Base-by-base conservation (phyloP, 1,284 basidiomycete genomes). In the Fomitopsis pinicola region DNA sequence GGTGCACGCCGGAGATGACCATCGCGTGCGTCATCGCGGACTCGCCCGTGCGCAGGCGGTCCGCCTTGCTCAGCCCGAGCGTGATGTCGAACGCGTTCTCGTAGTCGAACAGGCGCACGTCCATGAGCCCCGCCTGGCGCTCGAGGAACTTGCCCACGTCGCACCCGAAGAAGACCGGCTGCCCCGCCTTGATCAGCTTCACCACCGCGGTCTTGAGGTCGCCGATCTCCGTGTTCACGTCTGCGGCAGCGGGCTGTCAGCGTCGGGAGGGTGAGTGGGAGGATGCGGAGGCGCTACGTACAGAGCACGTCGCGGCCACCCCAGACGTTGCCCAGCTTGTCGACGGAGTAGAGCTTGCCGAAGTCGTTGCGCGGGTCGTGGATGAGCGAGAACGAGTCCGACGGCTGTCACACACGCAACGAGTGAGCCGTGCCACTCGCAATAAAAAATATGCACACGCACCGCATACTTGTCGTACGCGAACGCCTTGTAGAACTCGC, bases 121-220 rank as follows among this genome's bases (percentile, higher is more conserved):
- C 94, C 94, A 97, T 93, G 67, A 97, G 88, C 22, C 94, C 94
- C 3, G 79, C 73, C 12, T 76, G 75, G 52, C 79, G 78, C 66
- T 94, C 86, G 1, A 89, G 90, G 71, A 86, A 93, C 69, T 95
- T 83, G 53, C 89, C 90, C 40, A 94, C 89, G 70, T 94, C 95
- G 73, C 94, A 97, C 1, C 96, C 96, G 71, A 97, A 97, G 83
- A 97, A 98, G 54, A 97, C 91, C 1, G 97, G 92, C 46, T 89
- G 86, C 55, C 94, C 94, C 28, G 91, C 91, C 75, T 95, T 94
- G 79, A 98, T 87, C 72, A 88, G 82, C 78, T 88, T 88, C 59
- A 97, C 85, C 19, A 95, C 88, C 4, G 86, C 87, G 15, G 84
- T 78, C 79, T 97, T 96, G 71, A 98, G 83, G 52, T 87, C 85